Base-by-base conservation (phyloP, 441 rosid species). In the Eutrema salsugineum region DNA sequence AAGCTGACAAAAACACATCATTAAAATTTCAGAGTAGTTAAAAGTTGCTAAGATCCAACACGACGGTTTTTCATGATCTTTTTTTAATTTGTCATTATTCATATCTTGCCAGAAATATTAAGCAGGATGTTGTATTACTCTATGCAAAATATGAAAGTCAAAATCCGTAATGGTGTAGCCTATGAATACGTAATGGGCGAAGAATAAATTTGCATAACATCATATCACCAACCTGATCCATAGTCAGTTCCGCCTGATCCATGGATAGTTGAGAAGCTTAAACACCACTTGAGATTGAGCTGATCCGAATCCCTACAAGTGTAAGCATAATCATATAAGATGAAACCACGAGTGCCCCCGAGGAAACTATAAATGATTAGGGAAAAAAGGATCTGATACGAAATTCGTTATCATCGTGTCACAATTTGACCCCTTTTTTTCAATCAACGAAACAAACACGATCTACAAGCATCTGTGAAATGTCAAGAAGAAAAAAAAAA, bases 161-260 rank as follows among this genome's bases (percentile, higher is more conserved):
- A 67, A 66, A 27, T 28, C 33, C 11, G 28, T 24, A 27, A 50
- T 35, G 27, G 40, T 38, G 62, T 33, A 35, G 36, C 36, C 11
- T n/a, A 30, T 24, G 8, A 61, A 5, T 30, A 19, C 17, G 16
- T 43, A 33, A 27, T 15, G 47, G 20, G 43, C 27, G 27, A 15
- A 19, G 63, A 27, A 60, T 57, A 10, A 57, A 35, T 64, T 32
- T 16, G 38, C 11, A 39, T 38, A 43, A 35, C 32, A 70, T 60
- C 35, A 61, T 44, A 20, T 69, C 71, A 73, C 82, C 49, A 78
- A 91, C 98, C 95, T 90, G 93, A 48, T 88, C 92, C 4, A 87
- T 76, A 66, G 82, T 79, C 51, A 93, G 84, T 71, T 87, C 97
- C 1, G 92, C 98, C 47, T 85, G 91, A 71, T 83, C 91, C 97